phyloP scores from a whole-genome alignment of 2,329 filamentous ascomycete genomes.

The Monilinia fructicola region DNA sequence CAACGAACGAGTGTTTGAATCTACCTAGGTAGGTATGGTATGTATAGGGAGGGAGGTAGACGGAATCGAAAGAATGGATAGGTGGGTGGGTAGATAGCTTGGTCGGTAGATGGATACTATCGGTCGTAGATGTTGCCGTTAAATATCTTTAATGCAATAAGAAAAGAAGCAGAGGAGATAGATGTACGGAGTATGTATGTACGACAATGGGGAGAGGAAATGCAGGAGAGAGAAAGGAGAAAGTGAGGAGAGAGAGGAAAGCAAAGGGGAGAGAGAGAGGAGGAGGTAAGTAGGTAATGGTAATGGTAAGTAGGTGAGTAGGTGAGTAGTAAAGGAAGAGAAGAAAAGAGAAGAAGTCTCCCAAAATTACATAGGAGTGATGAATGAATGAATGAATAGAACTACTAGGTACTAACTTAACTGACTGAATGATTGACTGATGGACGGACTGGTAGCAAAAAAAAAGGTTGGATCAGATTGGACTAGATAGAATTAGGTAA shows the following conservation, averaged over 20 bases:
- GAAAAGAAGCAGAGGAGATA: neutral
- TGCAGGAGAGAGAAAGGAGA: constrained; percentile 18
- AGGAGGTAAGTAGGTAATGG: too few relatives aligned
- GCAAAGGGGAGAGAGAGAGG: neutral
- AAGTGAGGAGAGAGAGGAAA: neutral
- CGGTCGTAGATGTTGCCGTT: neutral
- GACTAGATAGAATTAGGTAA: neutral
- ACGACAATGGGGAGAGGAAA: neutral
- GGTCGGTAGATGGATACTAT: too few relatives aligned
- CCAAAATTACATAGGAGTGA: too few relatives aligned
- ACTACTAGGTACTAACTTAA: too few relatives aligned
- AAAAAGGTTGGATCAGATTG: neutral
- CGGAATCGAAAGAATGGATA: too few relatives aligned
- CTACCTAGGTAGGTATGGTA: neutral
- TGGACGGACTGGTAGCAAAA: too few relatives aligned
- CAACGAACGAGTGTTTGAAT: neutral
- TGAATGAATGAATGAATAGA: too few relatives aligned
- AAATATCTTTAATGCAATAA: neutral
- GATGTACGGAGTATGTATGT: neutral
- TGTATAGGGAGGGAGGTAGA: too few relatives aligned
- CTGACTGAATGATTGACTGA: too few relatives aligned
- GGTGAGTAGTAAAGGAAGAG: neutral
- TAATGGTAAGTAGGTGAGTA: neutral
- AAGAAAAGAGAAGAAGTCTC: neutral
- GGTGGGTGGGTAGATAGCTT: too few relatives aligned